Evolutionary conservation across 768 basidiomycete species (phyloP), one percentile per base, ranked within the genome.

Genomic region (Amylocystis lapponica): DNA sequence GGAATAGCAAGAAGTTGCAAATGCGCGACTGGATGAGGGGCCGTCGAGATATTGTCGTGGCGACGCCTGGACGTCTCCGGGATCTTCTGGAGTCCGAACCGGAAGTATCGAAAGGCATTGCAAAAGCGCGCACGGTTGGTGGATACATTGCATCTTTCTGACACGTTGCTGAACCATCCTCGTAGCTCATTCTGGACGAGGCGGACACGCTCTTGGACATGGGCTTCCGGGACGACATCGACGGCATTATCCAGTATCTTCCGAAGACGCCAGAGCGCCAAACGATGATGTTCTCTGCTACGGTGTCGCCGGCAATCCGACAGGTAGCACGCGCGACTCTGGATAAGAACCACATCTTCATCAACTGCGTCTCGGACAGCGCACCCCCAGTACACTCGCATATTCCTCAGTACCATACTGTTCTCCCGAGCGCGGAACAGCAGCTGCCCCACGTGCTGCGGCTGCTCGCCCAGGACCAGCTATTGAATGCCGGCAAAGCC

Each of bases 211-310:
- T 95, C 11, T 70, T 97, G 10, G 89, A 92, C 44, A 86, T 93
- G 83, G 93, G 93, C 52, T 96, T 95, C 76, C 76, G 85, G 4
- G 76, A 82, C 19, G 93, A 95, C 54, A 79, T 97, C 23, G 78
- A 86, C 17, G 78, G 74, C 2, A 90, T 95, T 53, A 63, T 74
- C 22, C 57, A 66, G 4, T 73, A 69, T 54, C 69, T 94, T n/a
- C 83, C 85, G 7, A 66, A 67, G 16, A 54, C 65, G 1, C 76
- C 82, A 0, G 59, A 77, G 41, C 80, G 91, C n/a, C 92, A 94
- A 58, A 95, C 92, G 0, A 83, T 95, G 66, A 70, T 97, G 43
- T 93, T 95, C 66, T 90, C 87, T 12, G 92, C 93, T 19, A 94
- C 91, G 2, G 79, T 94, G 27, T 83, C 86, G 1, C 69, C 62